These are phyloP conservation scores for Vaccinium darrowii DNA, from an alignment of 148 eudicot genomes.

Conservation along the genomic window DNA sequence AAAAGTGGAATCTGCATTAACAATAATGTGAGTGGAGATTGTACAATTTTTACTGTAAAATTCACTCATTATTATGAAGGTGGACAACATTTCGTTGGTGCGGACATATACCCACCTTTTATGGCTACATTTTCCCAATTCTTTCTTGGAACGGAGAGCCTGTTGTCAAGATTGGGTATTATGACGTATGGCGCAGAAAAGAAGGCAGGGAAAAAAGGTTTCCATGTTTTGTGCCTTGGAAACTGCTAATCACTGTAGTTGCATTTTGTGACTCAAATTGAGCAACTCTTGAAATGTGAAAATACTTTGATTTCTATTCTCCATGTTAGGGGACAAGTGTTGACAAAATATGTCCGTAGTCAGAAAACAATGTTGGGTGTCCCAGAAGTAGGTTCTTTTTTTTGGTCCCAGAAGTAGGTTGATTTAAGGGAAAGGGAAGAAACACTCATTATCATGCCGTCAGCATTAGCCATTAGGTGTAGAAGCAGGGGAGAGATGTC, in stretches of 20 bases:
- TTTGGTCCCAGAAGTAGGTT: not conserved
- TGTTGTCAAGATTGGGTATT: not conserved
- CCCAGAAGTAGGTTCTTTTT: not conserved
- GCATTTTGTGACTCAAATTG: not conserved
- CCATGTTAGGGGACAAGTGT: not conserved
- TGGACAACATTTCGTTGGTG: not conserved
- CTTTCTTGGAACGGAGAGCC: not conserved
- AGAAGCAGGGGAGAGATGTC: not conserved
- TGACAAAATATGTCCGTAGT: not conserved
- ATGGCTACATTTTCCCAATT: not conserved
- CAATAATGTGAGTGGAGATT: not conserved
- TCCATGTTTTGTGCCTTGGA: slow-evolving; percentile 7
- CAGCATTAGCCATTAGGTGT: not conserved
- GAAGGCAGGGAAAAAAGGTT: not conserved
- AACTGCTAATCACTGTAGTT: not conserved
- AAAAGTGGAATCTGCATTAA: not conserved
- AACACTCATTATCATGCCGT: not conserved
- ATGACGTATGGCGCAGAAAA: not conserved
- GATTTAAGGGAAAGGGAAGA: not conserved
- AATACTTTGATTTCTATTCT: not conserved
- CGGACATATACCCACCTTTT: not conserved
- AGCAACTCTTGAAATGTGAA: not conserved
- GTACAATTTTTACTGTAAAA: not conserved
- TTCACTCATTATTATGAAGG: not conserved
- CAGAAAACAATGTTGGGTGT: not conserved